These are phyloP conservation scores for Schizothecium vesticola DNA, from an alignment of 495 filamentous ascomycete genomes.

Conservation along the genomic window DNA sequence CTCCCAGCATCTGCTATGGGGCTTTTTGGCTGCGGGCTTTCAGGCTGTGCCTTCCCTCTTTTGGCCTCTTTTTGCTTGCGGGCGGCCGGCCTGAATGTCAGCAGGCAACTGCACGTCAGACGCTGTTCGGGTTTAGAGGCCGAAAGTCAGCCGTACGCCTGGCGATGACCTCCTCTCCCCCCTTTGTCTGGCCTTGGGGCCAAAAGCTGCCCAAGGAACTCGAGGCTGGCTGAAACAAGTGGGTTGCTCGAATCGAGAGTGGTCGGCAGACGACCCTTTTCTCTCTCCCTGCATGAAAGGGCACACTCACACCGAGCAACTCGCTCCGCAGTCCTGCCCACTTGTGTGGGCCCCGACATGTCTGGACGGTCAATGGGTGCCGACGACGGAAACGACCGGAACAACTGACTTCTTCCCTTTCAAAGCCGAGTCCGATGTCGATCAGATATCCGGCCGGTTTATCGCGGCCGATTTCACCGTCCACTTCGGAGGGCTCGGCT, in stretches of 20 bases:
- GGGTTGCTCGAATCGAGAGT: not conserved
- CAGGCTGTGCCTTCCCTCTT: not conserved
- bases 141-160: not conserved
- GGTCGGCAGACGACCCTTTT: not conserved
- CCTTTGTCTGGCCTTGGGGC: not conserved
- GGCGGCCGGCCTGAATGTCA: not conserved
- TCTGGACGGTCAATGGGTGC: too few species aligned
- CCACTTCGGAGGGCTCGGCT: not conserved
- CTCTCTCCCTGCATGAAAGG: not conserved
- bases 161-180: not conserved
- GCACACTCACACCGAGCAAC: not conserved
- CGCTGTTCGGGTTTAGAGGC: not conserved
- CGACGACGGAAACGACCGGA: too few species aligned
- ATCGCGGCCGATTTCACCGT: not conserved
- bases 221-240: not conserved
- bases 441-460: not conserved
- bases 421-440: not conserved
- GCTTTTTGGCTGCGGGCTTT: not conserved
- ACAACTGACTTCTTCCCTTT: not conserved
- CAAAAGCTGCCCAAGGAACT: not conserved
- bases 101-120: not conserved
- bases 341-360: not conserved
- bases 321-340: not conserved
- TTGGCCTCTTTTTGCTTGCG: not conserved
- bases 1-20: not conserved